A percentile compares a stretch with the other conserved stretches of the same genome.
Conservation (phyloP, 1,284 basidiomycete genomes). For the Leccinum fuscescens region DNA sequence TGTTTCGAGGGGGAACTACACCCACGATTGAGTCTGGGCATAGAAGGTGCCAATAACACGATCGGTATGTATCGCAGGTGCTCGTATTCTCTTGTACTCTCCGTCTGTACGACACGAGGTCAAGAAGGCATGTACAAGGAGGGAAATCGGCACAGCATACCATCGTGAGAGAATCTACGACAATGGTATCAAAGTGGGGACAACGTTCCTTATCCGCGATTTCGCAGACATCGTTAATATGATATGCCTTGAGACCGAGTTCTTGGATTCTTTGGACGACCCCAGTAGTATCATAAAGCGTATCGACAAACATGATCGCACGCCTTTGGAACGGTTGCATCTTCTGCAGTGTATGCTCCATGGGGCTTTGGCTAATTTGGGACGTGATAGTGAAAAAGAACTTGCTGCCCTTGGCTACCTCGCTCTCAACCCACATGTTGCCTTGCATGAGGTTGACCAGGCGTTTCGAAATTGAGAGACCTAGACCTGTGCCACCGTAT, state of each 20-base stretch:
- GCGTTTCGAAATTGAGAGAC: conserved; percentile 93
- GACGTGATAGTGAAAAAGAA: conserved; percentile 97
- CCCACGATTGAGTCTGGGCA: conserved; percentile 74
- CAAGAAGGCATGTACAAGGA: conserved; percentile 8
- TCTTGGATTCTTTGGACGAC: conserved; percentile 80
- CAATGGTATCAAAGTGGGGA: conserved; percentile 93
- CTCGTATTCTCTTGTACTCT: conserved; percentile 88
- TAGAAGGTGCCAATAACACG: conserved; percentile 84
- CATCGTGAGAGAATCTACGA: conserved; percentile 84
- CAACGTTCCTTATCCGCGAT: conserved; percentile 80
- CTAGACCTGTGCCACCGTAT: conserved; percentile 97
- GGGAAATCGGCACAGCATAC: conserved; percentile 49
- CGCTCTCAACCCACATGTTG: conserved; percentile 97
- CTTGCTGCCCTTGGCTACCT: conserved; percentile 88
- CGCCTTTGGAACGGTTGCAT: conserved; percentile 77
- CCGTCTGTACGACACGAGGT: conserved; percentile 54
- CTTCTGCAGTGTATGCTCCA: conserved; percentile 72
- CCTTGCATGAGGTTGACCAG: conserved; percentile 98
- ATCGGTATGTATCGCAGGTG: conserved; percentile 96
- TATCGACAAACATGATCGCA: conserved; percentile 89
- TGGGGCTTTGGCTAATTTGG: conserved; percentile 73
- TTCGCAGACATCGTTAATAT: conserved; percentile 76
- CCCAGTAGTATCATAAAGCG: conserved; percentile 72
- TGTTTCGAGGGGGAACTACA: conserved; percentile 15
- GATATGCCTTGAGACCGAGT: conserved; percentile 80